phyloP scores from a whole-genome alignment of 1,139 yeast species.

The Saccharomycopsis hybrid region DNA sequence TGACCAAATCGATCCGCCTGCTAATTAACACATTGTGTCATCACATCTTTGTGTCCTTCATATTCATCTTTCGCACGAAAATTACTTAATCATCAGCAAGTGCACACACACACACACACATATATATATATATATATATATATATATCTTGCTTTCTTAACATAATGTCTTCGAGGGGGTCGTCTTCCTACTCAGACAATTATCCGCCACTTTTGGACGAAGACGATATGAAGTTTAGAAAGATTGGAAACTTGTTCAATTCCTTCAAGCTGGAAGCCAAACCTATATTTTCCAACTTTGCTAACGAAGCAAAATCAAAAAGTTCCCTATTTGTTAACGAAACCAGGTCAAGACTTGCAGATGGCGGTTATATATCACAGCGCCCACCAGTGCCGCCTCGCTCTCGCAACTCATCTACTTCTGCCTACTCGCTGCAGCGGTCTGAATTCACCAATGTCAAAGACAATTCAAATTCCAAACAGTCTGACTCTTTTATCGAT shows the following conservation, averaged over 20 bases:
- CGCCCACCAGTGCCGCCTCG: background rate
- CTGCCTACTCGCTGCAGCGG: background rate
- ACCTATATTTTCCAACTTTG: constrained; percentile 12
- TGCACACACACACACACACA: too few relatives aligned
- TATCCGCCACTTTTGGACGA: background rate
- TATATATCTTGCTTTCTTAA: too few relatives aligned
- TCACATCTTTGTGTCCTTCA: too few relatives aligned
- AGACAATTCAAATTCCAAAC: constrained; percentile 11
- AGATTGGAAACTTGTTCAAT: constrained; percentile 13
- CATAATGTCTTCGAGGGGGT: background rate
- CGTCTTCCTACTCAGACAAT: background rate
- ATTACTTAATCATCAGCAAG: too few relatives aligned
- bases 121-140: too few relatives aligned
- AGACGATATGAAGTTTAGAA: constrained; percentile 15
- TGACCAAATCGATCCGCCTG: too few relatives aligned
- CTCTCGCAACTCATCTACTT: background rate
- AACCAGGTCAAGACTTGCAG: constrained; percentile 7
- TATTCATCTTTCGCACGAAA: too few relatives aligned
- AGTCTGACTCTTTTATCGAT: background rate
- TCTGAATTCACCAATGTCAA: constrained; percentile 13
- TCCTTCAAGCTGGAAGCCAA: constrained; percentile 18
- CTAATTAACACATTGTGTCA: too few relatives aligned
- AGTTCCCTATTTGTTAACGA: constrained; percentile 10
- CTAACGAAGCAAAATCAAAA: constrained; percentile 12
- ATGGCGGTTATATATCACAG: constrained; percentile 2